A percentile compares a stretch with the other conserved stretches of the same genome.
These are phyloP conservation scores for Adiantum capillusveneris DNA, from an alignment of 75 land plant genomes.

Conservation along the genomic window DNA sequence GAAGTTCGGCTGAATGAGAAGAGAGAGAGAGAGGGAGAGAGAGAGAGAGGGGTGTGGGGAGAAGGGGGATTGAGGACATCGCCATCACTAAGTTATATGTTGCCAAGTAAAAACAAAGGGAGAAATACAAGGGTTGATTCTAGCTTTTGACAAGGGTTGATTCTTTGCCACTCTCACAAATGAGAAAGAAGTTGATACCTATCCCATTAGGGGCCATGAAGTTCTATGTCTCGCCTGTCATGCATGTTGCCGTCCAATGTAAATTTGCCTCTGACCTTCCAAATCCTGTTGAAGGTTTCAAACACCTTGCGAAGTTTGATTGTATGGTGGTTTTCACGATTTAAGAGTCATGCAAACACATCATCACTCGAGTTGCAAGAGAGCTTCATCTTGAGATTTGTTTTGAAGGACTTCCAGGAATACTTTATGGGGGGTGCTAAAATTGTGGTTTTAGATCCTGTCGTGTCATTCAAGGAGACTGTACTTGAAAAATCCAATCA, in stretches of 20 bases:
- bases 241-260: slow-evolving; percentile 50
- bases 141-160: no score
- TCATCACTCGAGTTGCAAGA: slow-evolving; percentile 61
- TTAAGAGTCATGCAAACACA: slow-evolving; percentile 42
- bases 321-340: no score
- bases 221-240: slow-evolving; percentile 23
- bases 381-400: slow-evolving; percentile 74
- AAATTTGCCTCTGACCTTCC: slow-evolving; percentile 73
- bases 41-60: no score
- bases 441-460: slow-evolving; percentile 51
- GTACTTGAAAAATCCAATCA: slow-evolving; percentile 52
- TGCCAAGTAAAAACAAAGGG: no score
- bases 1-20: no score
- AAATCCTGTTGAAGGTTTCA: slow-evolving; percentile 48
- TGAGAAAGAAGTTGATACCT: no score
- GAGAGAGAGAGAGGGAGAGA: no score
- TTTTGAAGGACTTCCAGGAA: slow-evolving; percentile 62
- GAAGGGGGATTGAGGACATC: no score
- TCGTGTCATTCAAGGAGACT: slow-evolving; percentile 62
- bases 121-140: no score
- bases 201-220: no score
- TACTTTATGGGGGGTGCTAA: slow-evolving; percentile 24
- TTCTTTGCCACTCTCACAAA: no score
- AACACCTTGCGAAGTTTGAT: slow-evolving; percentile 69
- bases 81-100: no score